Conservation (phyloP, 163 green algal species). For the Prototheca cutis region DNA sequence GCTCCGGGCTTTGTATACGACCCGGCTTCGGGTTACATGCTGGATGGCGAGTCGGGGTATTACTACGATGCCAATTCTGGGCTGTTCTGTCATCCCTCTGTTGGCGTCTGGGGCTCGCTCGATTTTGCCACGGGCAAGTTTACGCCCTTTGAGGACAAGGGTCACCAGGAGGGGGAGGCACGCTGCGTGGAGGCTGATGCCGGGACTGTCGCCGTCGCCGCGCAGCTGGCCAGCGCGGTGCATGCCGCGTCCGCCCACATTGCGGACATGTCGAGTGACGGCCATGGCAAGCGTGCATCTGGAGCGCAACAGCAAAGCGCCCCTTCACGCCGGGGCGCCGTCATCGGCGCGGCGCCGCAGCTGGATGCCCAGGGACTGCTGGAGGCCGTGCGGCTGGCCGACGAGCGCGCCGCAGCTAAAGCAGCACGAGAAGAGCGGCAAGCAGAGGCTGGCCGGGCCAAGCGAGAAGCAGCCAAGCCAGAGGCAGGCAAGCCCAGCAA, state of each 20-base stretch:
- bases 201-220: background rate
- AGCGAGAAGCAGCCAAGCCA: background rate
- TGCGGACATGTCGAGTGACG: too few relatives aligned
- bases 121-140: slow-evolving; percentile 14
- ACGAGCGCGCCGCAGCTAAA: slow-evolving; percentile 13
- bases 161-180: too few relatives aligned
- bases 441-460: background rate
- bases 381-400: too few relatives aligned
- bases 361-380: slow-evolving; percentile 17
- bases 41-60: slow-evolving; percentile 4
- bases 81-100: slow-evolving; percentile 24
- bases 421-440: background rate
- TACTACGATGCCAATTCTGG: slow-evolving; percentile 5
- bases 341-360: slow-evolving; percentile 23
- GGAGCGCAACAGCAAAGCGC: background rate
- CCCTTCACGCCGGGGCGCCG: too few relatives aligned
- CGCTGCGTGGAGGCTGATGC: too few relatives aligned
- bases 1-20: slow-evolving; percentile 21
- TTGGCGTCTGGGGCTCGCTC: slow-evolving; percentile 20
- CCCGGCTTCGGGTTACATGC: slow-evolving; percentile 5
- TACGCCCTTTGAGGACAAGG: slow-evolving; percentile 9
- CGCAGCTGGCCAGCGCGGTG: background rate
- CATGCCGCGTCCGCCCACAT: background rate
- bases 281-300: too few relatives aligned
- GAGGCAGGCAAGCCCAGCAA: background rate